Base-by-base conservation (phyloP, 192 early-diverging fungal species). In the Backusella sp. region DNA sequence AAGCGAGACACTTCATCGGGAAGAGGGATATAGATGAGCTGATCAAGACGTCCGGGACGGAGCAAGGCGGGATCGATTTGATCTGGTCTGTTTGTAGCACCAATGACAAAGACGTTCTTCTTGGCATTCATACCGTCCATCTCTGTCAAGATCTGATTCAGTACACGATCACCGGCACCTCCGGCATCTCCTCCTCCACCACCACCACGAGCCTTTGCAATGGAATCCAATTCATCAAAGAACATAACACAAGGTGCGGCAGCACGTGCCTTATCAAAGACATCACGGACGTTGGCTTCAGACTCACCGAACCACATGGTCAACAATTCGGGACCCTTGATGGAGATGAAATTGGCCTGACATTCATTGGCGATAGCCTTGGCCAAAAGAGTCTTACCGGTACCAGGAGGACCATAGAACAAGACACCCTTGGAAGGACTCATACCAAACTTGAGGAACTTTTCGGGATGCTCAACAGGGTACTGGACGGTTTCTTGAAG, bases 281-380 rank as follows among this genome's bases (percentile, higher is more conserved):
- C 97, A 84, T 98, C 96, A 70, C 98, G 96, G 49, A 98, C 98
- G 78, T 98, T 98, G 74, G 97, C 96, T 83, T 99, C 98, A 8
- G 96, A 98, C 84, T 99, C 98, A 85, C 98, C 98, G 80, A 99
- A 98, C 96, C 96, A 99, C 98, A 98, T 99, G 70, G 96, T 98
- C 72, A 99, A 90, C 69, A 99, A 87, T 85, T 99, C 98, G 35
- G 98, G 98, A 73, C 97, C 98, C 89, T 91, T 67, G 88, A 99
- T 97, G 14, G 94, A 96, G 77, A 99, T 99, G 82, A 99, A 99
- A 88, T 98, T 99, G 82, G 98, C 97, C 84, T 99, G 98, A 86
- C 98, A 98, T 86, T 99, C 98, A 85, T 97, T 98, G 76, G 98
- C 98, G 83, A 99, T 98, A 19, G 98, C 98, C 91, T 99, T 99